Conservation (phyloP, 1,139 yeast species). For the Dujonia santamariae region DNA sequence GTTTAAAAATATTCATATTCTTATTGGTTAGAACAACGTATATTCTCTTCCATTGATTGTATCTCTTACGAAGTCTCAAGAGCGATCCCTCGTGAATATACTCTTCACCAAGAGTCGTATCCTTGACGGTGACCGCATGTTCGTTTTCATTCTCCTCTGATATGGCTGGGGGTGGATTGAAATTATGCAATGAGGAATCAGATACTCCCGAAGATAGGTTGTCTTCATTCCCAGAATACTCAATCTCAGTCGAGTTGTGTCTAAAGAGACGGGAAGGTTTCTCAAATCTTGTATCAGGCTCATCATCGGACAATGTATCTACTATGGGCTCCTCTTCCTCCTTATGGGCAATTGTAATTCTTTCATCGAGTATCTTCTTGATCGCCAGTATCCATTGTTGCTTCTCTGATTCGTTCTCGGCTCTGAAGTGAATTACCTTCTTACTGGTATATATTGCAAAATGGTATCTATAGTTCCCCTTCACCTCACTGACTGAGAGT, state of each 20-base stretch:
- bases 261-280: neutral
- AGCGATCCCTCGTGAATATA: conserved; percentile 42
- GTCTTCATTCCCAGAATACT: conserved; percentile 13
- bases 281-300: too few species aligned
- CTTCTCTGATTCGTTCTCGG: conserved; percentile 30
- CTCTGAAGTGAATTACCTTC: conserved; percentile 42
- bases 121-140: neutral
- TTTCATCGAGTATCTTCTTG: conserved; percentile 14
- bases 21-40: conserved; percentile 43
- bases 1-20: conserved; percentile 40
- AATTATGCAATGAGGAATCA: conserved; percentile 12
- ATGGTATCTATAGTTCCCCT: conserved; percentile 29
- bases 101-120: conserved; percentile 21
- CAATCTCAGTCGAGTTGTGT: conserved; percentile 4
- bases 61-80: conserved; percentile 35
- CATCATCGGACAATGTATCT: too few species aligned
- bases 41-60: conserved; percentile 48
- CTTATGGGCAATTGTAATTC: conserved; percentile 2
- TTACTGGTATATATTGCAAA: conserved; percentile 41
- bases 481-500: conserved; percentile 23
- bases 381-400: conserved; percentile 39
- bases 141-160: conserved; percentile 14
- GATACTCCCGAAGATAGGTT: conserved; percentile 25
- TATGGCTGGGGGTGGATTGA: conserved; percentile 9
- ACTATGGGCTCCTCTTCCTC: too few species aligned